Base-by-base conservation (phyloP, 768 basidiomycete species). In the Lactarius trivialis region DNA sequence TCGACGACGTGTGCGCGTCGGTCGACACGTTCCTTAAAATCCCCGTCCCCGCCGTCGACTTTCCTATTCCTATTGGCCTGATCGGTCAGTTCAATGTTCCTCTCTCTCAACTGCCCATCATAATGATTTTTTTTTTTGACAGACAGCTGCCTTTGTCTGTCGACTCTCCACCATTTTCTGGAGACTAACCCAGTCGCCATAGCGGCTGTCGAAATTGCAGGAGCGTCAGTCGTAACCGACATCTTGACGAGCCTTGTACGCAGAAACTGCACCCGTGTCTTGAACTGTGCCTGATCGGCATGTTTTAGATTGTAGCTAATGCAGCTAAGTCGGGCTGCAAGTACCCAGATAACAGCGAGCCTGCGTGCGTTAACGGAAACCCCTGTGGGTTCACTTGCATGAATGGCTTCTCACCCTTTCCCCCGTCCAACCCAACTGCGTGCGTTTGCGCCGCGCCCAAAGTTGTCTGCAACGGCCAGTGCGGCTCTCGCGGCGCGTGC, bases 401-500 rank as follows among this genome's bases (percentile, higher is more conserved):
- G 37, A 71, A 80, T 64, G 80, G 79, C 69, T 81, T 68, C 67
- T 74, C 68, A 2, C 41, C 64, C 7, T 61, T 33, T 51, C 76
- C 78, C 4, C 32, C 67, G 21, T 37, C 52, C 7, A 58, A 71
- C 26, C 77, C 79, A 9, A 77, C 71, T 1, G 58, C 70, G 17
- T 82, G 82, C 66, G 70, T 76, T n/a, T 83, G 82, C 71, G 53
- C 67, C 4, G 58, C 69, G 45, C 81, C 81, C 1, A 70, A 70
- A 56, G 74, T 67, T 3, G 73, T 77, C 54, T 84, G 82, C 69
- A 82, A 82, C 58, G 81, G 79, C 21, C 69, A 76, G 41, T 84
- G 81, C 59, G 65, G 66, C 8, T 4, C 21, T 11, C 56, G 57
- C 49, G 58, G 65, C 24, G 37, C 60, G 4, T 74, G 73, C 58